Percentiles rank a stretch among this genome's conserved stretches.
These are phyloP conservation scores for Verbena officinalis DNA, from an alignment of 257 asterid species.

Conservation along the genomic window DNA sequence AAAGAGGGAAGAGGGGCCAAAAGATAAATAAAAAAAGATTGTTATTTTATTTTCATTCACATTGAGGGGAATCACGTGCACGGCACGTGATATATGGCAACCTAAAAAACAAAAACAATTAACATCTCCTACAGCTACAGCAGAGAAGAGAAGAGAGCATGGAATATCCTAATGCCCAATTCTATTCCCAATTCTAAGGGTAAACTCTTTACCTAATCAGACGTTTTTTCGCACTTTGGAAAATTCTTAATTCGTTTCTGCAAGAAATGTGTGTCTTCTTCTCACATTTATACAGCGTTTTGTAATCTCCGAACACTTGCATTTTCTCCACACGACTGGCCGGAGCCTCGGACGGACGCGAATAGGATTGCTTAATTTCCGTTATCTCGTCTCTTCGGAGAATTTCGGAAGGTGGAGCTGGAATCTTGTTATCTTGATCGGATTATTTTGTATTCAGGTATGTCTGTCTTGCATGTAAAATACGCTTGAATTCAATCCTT, in stretches of 20 bases:
- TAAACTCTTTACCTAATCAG: constrained; percentile 35
- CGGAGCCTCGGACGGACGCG: constrained; percentile 17
- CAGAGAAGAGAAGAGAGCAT: background rate
- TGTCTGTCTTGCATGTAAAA: constrained; percentile 23
- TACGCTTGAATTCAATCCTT: constrained; percentile 10
- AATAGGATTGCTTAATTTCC: background rate
- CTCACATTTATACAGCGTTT: constrained; percentile 14
- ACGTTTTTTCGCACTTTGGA: too few species aligned
- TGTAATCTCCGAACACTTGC: constrained; percentile 19
- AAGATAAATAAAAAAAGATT: background rate
- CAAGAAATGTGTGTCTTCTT: constrained; percentile 24
- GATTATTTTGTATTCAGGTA: constrained; percentile 32
- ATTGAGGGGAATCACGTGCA: constrained; percentile 31
- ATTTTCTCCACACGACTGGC: constrained; percentile 20
- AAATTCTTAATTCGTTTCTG: constrained; percentile 23
- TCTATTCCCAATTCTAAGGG: constrained; percentile 37
- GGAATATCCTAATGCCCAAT: constrained; percentile 43
- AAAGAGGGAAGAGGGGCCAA: background rate
- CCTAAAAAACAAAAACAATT: constrained; percentile 18
- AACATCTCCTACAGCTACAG: background rate
- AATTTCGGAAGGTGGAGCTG: constrained; percentile 30
- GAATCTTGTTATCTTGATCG: constrained; percentile 29
- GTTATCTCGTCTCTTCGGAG: background rate
- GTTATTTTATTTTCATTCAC: too few species aligned
- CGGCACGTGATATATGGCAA: constrained; percentile 39